Evolutionary conservation across 1,139 yeast species (phyloP).

Genomic region (Taphrina pruni): DNA sequence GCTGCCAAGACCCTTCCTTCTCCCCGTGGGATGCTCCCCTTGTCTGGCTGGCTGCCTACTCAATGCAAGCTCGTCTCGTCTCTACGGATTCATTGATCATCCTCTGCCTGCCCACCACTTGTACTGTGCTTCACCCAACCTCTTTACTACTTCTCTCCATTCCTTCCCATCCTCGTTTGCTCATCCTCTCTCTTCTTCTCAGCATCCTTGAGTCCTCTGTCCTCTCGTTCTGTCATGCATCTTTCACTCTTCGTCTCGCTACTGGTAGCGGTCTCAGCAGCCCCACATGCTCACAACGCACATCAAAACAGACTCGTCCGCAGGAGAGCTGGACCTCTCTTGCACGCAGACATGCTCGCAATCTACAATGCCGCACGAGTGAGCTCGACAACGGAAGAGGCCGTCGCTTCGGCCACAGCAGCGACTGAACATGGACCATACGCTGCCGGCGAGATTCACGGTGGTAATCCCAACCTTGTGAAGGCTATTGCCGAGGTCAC

Average conservation of each 20-base stretch:
- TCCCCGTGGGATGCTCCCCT: neutral
- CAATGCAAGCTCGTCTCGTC: too few species aligned
- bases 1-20: neutral
- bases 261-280: slow-evolving; percentile 11
- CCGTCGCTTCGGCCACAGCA: neutral
- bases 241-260: slow-evolving; percentile 18
- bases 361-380: slow-evolving; percentile 14
- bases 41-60: neutral
- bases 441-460: slow-evolving; percentile 27
- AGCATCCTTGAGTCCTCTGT: neutral
- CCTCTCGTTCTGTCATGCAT: slow-evolving; percentile 11
- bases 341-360: slow-evolving; percentile 31
- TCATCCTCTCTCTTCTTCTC: slow-evolving; percentile 6
- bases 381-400: neutral
- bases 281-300: slow-evolving; percentile 19
- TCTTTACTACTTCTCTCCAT: neutral
- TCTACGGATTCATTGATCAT: neutral
- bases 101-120: neutral
- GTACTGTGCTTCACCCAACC: neutral
- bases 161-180: neutral
- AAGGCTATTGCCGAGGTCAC: neutral
- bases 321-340: slow-evolving; percentile 25
- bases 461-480: slow-evolving; percentile 4
- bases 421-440: slow-evolving; percentile 20
- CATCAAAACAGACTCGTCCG: slow-evolving; percentile 19